Evolutionary conservation across 768 basidiomycete genomes (phyloP), one percentile per base, ranked within the genome.

Genomic region (Cystobasidium onofrii): DNA sequence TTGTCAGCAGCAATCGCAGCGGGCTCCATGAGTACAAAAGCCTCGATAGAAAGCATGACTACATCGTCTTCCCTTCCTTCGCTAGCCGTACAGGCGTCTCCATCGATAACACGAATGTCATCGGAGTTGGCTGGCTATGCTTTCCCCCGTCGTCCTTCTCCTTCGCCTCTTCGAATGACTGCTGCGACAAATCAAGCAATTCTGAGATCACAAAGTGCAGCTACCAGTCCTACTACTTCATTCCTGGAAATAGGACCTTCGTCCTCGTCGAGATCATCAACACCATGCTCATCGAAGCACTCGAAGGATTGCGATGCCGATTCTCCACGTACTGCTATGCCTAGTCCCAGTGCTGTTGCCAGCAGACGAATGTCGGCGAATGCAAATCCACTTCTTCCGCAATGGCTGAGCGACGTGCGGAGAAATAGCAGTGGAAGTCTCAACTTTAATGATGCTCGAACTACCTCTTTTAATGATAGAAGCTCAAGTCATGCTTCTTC

Each of bases 331-430:
- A 50, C 46, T 20, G 46, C 46, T 12, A n/a, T 50, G 46, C 46
- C 46, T 3, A n/a, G 46, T n/a, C 18, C 46, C 20, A n/a, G 46
- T 50, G 18, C 9, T n/a, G 4, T 20, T 3, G 25, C 65, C 18
- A 4, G 17, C n/a, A 67, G 43, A 31, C 43, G 44, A 2, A 31
- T 23, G n/a, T 71, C 55, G 12, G 33, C 7, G 27, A 9, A 29
- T 7, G 25, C 54, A 12, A 71, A 71, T 44, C 69, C 69, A 23
- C 33, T 71, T 9, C 55, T 71, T 2, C 69, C 69, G 34, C 54
- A 55, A 57, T 71, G 69, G 69, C 29, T 71, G 9, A 55, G 25
- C 20, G 69, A 71, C 25, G 69, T 60, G 10, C 18, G 33, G 33
- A 29, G 54, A 15, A 55, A 52, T 17, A 71, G 54, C 33, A 46